Percentiles rank a stretch among this genome's conserved stretches.
phyloP scores from a whole-genome alignment of 441 rosid genomes.

The Syzygium syzygioides region DNA sequence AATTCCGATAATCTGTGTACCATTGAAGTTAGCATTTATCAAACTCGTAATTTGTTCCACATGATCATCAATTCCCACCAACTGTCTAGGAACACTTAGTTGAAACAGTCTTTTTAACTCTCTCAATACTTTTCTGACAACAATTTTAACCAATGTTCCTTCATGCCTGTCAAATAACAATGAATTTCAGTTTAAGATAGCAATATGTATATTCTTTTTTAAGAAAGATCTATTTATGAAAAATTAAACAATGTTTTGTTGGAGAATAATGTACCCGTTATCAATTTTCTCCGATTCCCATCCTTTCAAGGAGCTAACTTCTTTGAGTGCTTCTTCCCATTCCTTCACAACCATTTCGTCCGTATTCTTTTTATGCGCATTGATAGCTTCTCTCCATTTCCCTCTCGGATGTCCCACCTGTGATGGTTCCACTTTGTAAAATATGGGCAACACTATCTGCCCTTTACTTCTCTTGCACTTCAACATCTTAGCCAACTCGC shows the following conservation, averaged over 20 bases:
- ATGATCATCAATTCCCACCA: too few relatives aligned
- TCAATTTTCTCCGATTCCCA: not conserved
- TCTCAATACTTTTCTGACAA: too few relatives aligned
- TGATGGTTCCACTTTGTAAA: not conserved
- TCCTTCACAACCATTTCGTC: not conserved
- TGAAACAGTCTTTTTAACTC: too few relatives aligned
- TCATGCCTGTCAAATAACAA: too few relatives aligned
- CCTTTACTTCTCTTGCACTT: fast-evolving
- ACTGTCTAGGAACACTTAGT: too few relatives aligned
- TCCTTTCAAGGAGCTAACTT: not conserved
- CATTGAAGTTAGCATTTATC: too few relatives aligned
- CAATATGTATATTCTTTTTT: too few relatives aligned
- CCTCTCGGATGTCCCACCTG: not conserved
- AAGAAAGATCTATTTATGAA: not conserved
- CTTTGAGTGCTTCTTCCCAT: not conserved
- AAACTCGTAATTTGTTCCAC: too few relatives aligned
- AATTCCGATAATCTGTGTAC: too few relatives aligned
- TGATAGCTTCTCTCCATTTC: not conserved
- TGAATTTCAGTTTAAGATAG: too few relatives aligned
- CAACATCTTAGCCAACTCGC: fast-evolving
- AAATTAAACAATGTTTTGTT: not conserved
- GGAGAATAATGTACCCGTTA: not conserved
- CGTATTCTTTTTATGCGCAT: not conserved
- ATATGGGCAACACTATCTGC: not conserved
- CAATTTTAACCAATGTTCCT: too few relatives aligned